Evolutionary conservation across 805 yeast genomes (phyloP).

Genomic region (Pichia pseudocactophila): DNA sequence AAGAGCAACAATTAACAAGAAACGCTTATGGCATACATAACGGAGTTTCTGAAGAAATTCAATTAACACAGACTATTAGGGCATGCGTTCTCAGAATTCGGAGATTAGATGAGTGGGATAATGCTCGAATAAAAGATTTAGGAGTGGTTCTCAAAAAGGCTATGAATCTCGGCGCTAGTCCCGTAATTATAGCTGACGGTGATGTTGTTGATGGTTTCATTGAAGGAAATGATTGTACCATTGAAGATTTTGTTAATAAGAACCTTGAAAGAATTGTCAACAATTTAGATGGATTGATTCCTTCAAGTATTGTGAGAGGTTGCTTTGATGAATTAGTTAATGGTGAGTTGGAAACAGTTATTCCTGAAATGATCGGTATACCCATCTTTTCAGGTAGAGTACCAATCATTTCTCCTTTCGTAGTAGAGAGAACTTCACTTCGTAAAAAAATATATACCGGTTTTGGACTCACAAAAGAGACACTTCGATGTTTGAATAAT

Average conservation of each 20-base stretch:
- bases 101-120: constrained; percentile 24
- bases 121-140: not conserved
- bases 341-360: constrained; percentile 16
- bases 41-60: constrained; percentile 17
- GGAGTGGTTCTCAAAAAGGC: constrained; percentile 9
- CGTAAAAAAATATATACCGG: constrained; percentile 29
- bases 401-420: constrained; percentile 61
- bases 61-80: constrained; percentile 34
- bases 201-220: constrained; percentile 15
- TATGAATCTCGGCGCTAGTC: constrained; percentile 50
- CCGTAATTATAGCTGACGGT: constrained; percentile 53
- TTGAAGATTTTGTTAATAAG: constrained; percentile 16
- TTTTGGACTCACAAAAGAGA: constrained; percentile 31
- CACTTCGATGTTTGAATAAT: constrained; percentile 28
- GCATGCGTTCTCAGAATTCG: constrained; percentile 50
- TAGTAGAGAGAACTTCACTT: constrained; percentile 28
- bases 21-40: not conserved
- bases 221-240: constrained; percentile 5
- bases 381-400: constrained; percentile 35
- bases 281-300: constrained; percentile 2
- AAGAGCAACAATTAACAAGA: constrained; percentile 1
- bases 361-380: constrained; percentile 32
- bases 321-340: constrained; percentile 27
- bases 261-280: constrained; percentile 7
- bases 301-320: constrained; percentile 27